Conservation (phyloP, 1,284 basidiomycete genomes). For the Cerioporus squamosus region DNA sequence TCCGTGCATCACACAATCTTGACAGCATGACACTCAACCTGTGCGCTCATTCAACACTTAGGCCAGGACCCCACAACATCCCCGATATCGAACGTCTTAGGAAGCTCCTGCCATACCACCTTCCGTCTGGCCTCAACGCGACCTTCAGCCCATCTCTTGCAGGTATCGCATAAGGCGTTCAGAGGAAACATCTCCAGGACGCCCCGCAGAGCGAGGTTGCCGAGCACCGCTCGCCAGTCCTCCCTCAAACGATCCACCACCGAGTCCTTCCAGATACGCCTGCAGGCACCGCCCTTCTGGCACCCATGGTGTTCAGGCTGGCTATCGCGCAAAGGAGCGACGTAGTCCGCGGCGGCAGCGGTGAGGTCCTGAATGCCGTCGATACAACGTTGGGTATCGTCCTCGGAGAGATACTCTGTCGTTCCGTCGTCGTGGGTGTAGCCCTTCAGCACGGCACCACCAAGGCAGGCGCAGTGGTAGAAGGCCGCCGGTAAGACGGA, state of each 20-base stretch:
- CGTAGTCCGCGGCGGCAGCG: background rate
- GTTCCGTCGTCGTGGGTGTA: background rate
- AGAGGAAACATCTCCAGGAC: background rate
- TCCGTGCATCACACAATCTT: too few relatives aligned
- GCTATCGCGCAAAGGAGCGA: background rate
- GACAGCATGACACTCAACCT: background rate
- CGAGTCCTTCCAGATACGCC: too few relatives aligned
- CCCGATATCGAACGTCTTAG: background rate
- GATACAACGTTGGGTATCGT: background rate
- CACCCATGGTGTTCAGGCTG: background rate
- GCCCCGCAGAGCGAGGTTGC: too few relatives aligned
- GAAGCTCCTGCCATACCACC: background rate
- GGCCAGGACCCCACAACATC: background rate
- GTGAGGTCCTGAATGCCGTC: background rate
- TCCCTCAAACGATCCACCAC: too few relatives aligned
- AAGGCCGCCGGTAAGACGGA: constrained; percentile 11
- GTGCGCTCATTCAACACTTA: too few relatives aligned
- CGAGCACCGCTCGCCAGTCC: too few relatives aligned
- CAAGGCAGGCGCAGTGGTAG: constrained; percentile 3
- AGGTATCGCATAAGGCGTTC: background rate
- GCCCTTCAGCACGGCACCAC: background rate
- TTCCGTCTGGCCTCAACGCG: background rate
- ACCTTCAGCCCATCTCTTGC: background rate
- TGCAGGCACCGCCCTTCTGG: background rate
- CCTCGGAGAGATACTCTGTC: background rate